A percentile compares a stretch with the other conserved stretches of the same genome.
These are phyloP conservation scores for Trypanosoma scelopori DNA, from an alignment of 208 protist species.

Conservation along the genomic window DNA sequence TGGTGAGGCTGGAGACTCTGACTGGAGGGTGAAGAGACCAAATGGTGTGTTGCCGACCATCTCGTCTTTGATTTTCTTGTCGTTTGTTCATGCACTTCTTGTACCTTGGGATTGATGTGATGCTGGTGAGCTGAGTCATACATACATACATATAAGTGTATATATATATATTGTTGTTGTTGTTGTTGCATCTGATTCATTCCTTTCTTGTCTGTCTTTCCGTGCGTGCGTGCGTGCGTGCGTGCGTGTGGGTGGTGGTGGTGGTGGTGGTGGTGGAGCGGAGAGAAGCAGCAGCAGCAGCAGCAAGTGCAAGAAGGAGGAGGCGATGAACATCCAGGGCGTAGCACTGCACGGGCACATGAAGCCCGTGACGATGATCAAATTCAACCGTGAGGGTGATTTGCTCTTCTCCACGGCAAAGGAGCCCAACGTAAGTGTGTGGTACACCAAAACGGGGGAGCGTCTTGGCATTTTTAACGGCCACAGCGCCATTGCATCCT, in stretches of 20 bases:
- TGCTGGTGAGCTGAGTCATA: too few species aligned
- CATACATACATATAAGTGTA: too few species aligned
- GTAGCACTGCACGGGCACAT: slow-evolving; percentile 88
- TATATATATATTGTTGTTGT: slow-evolving; percentile 1
- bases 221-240: too few species aligned
- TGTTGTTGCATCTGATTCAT: not conserved
- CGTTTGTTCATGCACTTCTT: too few species aligned
- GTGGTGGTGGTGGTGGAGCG: too few species aligned
- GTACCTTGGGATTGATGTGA: too few species aligned
- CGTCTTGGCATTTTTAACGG: slow-evolving; percentile 96
- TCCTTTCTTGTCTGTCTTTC: slow-evolving; percentile 3
- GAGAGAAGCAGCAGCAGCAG: too few species aligned
- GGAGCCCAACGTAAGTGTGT: slow-evolving; percentile 92
- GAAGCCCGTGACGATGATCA: slow-evolving; percentile 90
- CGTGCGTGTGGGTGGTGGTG: too few species aligned
- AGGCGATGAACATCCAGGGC: slow-evolving; percentile 52
- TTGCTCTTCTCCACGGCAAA: slow-evolving; percentile 96
- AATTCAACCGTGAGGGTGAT: slow-evolving; percentile 98
- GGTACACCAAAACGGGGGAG: slow-evolving; percentile 94
- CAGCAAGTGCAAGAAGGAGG: slow-evolving; percentile 7
- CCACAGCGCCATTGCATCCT: slow-evolving; percentile 90
- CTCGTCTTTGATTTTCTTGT: slow-evolving; percentile 6
- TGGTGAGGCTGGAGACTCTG: slow-evolving; percentile 18
- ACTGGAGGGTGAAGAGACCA: not conserved
- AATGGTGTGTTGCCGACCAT: not conserved